phyloP scores from a whole-genome alignment of 352 stramenopile genomes.

The Blastocystis sp. region DNA sequence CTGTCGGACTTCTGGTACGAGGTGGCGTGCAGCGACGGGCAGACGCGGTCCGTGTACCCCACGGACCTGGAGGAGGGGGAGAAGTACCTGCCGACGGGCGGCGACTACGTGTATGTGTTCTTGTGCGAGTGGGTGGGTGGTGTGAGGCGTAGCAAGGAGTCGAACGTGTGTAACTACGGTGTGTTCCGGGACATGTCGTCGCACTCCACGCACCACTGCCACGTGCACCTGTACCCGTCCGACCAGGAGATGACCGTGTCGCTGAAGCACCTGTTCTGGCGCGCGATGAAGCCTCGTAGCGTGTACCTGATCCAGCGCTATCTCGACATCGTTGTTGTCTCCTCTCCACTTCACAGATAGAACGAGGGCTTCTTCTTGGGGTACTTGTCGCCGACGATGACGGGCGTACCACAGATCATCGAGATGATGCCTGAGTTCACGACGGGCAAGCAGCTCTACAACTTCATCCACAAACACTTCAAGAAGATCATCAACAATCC shows the following conservation, averaged over 20 bases:
- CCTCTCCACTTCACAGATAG: neutral
- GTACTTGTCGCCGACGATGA: slow-evolving; percentile 39
- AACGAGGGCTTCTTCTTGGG: slow-evolving; percentile 57
- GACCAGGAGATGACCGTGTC: slow-evolving; percentile 14
- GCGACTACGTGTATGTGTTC: slow-evolving; percentile 12
- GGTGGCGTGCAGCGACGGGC: slow-evolving; percentile 8
- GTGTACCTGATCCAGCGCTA: slow-evolving; percentile 63
- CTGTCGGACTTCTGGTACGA: slow-evolving; percentile 36
- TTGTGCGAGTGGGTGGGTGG: neutral
- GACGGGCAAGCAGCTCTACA: slow-evolving; percentile 41
- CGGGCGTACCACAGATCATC: slow-evolving; percentile 44
- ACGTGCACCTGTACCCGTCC: slow-evolving; percentile 47
- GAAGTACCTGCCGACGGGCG: slow-evolving; percentile 22
- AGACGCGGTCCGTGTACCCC: neutral
- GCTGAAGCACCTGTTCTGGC: slow-evolving; percentile 6
- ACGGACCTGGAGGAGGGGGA: slow-evolving; percentile 37
- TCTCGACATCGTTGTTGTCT: slow-evolving; percentile 12
- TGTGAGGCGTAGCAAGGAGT: neutral
- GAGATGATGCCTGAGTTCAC: slow-evolving; percentile 50
- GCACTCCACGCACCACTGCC: neutral
- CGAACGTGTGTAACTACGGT: neutral
- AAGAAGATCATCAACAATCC: slow-evolving; percentile 52
- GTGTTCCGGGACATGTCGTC: slow-evolving; percentile 6
- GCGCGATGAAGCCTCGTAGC: neutral
- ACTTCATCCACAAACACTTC: slow-evolving; percentile 53